phyloP scores from a whole-genome alignment of 352 stramenopile species.

The Stramenopiles sp. region DNA sequence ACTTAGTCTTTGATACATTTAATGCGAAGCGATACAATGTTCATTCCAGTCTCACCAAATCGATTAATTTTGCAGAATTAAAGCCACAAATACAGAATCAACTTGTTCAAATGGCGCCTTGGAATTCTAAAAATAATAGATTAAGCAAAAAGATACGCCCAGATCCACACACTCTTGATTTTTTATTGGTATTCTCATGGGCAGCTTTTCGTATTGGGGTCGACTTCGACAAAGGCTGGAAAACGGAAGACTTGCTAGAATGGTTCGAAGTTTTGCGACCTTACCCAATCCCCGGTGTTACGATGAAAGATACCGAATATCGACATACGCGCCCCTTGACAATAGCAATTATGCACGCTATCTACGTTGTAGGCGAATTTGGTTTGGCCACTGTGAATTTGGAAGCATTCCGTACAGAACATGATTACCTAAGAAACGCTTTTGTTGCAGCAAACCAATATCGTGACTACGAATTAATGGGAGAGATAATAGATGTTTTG shows the following conservation, averaged over 20 bases:
- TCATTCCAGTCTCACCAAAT: background rate
- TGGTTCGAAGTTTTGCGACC: background rate
- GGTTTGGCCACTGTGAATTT: background rate
- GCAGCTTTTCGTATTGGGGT: background rate
- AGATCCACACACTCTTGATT: background rate
- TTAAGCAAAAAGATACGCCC: background rate
- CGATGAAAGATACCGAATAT: background rate
- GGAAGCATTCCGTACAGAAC: background rate
- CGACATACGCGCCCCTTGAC: background rate
- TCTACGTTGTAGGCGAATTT: background rate
- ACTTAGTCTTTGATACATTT: background rate
- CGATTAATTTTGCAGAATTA: background rate
- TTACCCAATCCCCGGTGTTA: background rate
- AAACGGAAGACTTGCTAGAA: background rate
- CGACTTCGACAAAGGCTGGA: background rate
- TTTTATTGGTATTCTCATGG: slow-evolving; percentile 7
- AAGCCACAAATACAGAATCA: background rate
- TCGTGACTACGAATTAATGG: slow-evolving; percentile 2
- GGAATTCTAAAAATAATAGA: background rate
- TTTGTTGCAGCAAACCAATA: background rate
- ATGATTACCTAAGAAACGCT: background rate
- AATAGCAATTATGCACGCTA: background rate
- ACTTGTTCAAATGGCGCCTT: background rate
- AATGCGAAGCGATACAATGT: slow-evolving; percentile 6
- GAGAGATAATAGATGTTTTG: slow-evolving; percentile 5